A percentile compares a stretch with the other conserved stretches of the same genome.
These are phyloP conservation scores for Oehlia diaphana DNA, from an alignment of 192 early-diverging fungal genomes.

Conservation along the genomic window DNA sequence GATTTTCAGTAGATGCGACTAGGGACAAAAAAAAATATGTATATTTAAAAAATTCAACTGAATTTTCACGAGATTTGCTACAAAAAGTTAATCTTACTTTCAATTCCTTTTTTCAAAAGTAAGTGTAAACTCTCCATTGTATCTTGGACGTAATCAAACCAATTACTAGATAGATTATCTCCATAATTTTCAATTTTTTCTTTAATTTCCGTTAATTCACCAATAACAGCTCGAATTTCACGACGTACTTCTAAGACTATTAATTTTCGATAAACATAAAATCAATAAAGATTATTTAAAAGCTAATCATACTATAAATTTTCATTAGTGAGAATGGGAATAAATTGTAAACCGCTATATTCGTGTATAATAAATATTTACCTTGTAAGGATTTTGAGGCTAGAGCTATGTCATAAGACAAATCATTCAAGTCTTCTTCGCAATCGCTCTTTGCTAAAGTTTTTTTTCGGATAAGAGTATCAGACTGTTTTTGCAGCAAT, in stretches of 20 bases:
- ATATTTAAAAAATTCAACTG: background rate
- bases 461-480: slow-evolving; percentile 21
- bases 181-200: slow-evolving; percentile 16
- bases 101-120: slow-evolving; percentile 23
- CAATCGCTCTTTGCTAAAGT: background rate
- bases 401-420: slow-evolving; percentile 12
- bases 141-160: slow-evolving; percentile 27
- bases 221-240: slow-evolving; percentile 14
- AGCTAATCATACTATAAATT: background rate
- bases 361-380: background rate
- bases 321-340: background rate
- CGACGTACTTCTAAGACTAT: slow-evolving; percentile 24
- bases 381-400: slow-evolving; percentile 24
- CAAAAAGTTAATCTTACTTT: slow-evolving; percentile 5
- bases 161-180: background rate
- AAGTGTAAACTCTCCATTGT: slow-evolving; percentile 21
- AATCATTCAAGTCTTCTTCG: slow-evolving; percentile 4
- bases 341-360: background rate
- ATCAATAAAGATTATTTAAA: background rate
- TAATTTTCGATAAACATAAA: background rate
- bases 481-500: slow-evolving; percentile 24
- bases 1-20: slow-evolving; percentile 12
- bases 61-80: background rate
- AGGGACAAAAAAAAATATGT: background rate
- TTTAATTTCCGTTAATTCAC: slow-evolving; percentile 18